Evolutionary conservation across 306 rosid species (phyloP).

Genomic region (Geum urbanum): DNA sequence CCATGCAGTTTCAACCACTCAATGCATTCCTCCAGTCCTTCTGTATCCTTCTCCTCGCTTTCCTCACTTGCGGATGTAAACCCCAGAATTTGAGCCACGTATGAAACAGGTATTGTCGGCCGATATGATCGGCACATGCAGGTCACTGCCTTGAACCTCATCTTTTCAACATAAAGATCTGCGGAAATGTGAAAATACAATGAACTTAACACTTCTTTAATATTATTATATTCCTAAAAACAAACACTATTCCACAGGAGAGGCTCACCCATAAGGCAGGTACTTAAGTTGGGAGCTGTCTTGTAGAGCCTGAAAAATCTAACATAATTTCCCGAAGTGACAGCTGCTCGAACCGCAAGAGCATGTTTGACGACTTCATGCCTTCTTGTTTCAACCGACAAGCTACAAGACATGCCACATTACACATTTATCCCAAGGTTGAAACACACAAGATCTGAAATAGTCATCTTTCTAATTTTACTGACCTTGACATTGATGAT

Average conservation of each 20-base stretch:
- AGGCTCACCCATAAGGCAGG: conserved; percentile 89
- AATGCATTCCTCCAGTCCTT: conserved; percentile 71
- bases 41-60: conserved; percentile 48
- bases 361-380: conserved; percentile 89
- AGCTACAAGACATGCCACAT: conserved; percentile 43
- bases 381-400: conserved; percentile 64
- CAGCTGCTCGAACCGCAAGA: conserved; percentile 90
- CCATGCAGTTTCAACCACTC: conserved; percentile 98
- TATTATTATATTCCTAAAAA: neutral
- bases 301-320: conserved; percentile 81
- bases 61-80: conserved; percentile 47
- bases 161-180: conserved; percentile 91
- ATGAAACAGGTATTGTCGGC: conserved; percentile 75
- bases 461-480: conserved; percentile 11
- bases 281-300: conserved; percentile 77
- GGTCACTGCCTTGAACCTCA: conserved; percentile 83
- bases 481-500: conserved; percentile 79
- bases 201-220: conserved; percentile 8
- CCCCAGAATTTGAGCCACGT: conserved; percentile 78
- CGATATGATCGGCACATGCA: conserved; percentile 98
- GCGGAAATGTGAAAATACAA: conserved; percentile 23
- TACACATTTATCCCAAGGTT: neutral
- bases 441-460: neutral
- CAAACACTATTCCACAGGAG: neutral
- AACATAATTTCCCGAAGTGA: conserved; percentile 85